Base-by-base conservation (phyloP, 2,329 filamentous ascomycete genomes). In the Aspergillus sp. region DNA sequence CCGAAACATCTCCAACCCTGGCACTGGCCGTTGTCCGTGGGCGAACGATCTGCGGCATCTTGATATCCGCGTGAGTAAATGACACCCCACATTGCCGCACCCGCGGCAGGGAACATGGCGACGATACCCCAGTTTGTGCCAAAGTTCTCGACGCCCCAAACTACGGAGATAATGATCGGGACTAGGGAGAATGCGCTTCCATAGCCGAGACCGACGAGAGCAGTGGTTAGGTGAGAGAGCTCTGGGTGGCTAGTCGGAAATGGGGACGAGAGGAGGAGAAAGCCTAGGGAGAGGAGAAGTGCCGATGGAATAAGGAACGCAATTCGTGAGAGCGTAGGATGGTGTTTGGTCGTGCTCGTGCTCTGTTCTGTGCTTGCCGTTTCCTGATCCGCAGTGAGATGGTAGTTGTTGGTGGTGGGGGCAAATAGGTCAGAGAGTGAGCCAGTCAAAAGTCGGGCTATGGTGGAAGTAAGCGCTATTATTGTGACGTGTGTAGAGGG, bases 121-220 rank as follows among this genome's bases (percentile, higher is more conserved):
- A 98, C 87, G 60, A 98, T 93, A 9, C 95, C 95, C 87, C 93
- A 99, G 68, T 99, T 98, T 0, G 95, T 99, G 57, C 91, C 95
- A 71, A 99, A 98, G 72, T 98, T 99, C 78, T 98, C 93, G 0
- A 96, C 92, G 24, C 95, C 95, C 95, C 95, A 99, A 45, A 99
- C 93, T 9, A 97, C 92, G n/a, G 88, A 91, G 65, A 97, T 89
- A 56, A 98, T 90, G 63, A 98, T 93, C 2, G 95, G 95, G 0
- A 90, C 89, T 5, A 98, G 83, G 48, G 86, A 89, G 78, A 98
- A 99, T 20, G 93, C 85, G 32, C 93, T 93, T 44, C 95, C 95
- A 70, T 99, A 98, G 44, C 95, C 95, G 1, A 92, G 88, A 6
- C 95, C 95, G 6, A 99, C 86, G 1, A 93, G 82, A 0, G 89